Evolutionary conservation across 78 protist genomes (phyloP), one percentile per base, ranked within the genome.

Genomic region (Neovahlkampfia damariscottae): DNA sequence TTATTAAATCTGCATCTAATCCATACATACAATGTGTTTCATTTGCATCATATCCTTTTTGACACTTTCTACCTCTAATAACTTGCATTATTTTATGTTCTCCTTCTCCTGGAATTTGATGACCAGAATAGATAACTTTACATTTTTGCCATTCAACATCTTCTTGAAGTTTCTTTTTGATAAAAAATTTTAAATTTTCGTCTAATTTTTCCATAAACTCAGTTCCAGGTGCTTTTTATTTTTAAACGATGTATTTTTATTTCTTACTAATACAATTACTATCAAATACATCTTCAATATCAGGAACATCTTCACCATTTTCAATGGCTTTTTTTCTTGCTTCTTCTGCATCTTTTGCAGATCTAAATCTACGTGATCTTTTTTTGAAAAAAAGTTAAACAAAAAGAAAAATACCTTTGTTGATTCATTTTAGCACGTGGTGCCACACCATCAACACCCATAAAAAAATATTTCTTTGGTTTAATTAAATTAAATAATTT

Each of bases 201-300:
- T 32, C 7, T 30, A 89, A 69, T 28, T 27, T n/a, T 10, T 28
- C 79, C 94, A 94, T 90, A 40, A 95, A 94, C 30, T 30, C 83
- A 0, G 96, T 92, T 28, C 99, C 99, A 0, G 99, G 99, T 1
- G 99, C n/a, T n/a, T n/a, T n/a, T n/a, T n/a, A n/a, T n/a, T n/a
- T n/a, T n/a, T n/a, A n/a, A n/a, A n/a, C n/a, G n/a, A n/a, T n/a
- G n/a, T n/a, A n/a, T n/a, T n/a, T n/a, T n/a, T n/a, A n/a, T n/a
- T n/a, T n/a, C n/a, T n/a, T n/a, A n/a, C n/a, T 93, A 82, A 96
- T 94, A 78, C 87, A 81, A 86, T 93, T 94, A 29, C 87, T 70
- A 74, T 96, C 99, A 70, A 96, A 96, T n/a, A 27, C 74, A n/a
- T 34, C 31, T 19, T 27, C 83, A 27, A 39, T 29, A 75, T 81